Conservation (phyloP, 1,284 basidiomycete species). For the Rhodotorula mucilaginosa region DNA sequence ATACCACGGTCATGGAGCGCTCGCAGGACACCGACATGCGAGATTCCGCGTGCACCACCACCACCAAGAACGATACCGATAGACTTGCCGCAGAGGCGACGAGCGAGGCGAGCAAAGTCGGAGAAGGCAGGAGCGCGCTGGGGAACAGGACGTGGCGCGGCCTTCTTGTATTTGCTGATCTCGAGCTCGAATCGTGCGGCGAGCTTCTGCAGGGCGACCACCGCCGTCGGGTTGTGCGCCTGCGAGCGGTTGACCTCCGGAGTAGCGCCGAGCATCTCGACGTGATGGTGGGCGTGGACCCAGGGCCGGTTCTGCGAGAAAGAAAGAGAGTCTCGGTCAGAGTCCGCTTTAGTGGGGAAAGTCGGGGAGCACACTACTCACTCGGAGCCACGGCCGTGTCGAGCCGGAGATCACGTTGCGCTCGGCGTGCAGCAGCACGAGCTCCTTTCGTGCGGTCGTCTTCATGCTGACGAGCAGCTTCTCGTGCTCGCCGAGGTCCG, state of each 20-base stretch:
- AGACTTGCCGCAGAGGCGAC: conserved; percentile 86
- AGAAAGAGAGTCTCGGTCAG: background rate
- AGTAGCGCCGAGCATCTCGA: conserved; percentile 66
- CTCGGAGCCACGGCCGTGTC: conserved; percentile 94
- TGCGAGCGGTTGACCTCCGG: conserved; percentile 46
- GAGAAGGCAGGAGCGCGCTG: conserved; percentile 67
- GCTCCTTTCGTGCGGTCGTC: conserved; percentile 94
- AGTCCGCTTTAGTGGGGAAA: too few relatives aligned
- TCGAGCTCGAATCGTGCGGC: conserved; percentile 86
- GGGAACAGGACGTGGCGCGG: conserved; percentile 58
- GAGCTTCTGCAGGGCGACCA: conserved; percentile 70
- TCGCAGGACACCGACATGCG: conserved; percentile 85
- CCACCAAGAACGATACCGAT: conserved; percentile 94
- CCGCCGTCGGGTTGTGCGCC: conserved; percentile 79
- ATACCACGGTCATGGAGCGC: conserved; percentile 89
- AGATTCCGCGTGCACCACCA: conserved; percentile 90
- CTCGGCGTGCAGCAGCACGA: conserved; percentile 90
- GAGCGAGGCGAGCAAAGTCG: conserved; percentile 88
- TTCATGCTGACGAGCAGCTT: conserved; percentile 88
- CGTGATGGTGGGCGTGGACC: conserved; percentile 88
- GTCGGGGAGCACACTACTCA: conserved; percentile 47
- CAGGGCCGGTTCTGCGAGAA: conserved; percentile 75
- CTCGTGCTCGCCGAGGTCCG: conserved; percentile 58
- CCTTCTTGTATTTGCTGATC: conserved; percentile 68
- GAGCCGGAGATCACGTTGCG: conserved; percentile 84